Conservation (phyloP, 1,139 yeast species). For the Pichia kudriavzevii region DNA sequence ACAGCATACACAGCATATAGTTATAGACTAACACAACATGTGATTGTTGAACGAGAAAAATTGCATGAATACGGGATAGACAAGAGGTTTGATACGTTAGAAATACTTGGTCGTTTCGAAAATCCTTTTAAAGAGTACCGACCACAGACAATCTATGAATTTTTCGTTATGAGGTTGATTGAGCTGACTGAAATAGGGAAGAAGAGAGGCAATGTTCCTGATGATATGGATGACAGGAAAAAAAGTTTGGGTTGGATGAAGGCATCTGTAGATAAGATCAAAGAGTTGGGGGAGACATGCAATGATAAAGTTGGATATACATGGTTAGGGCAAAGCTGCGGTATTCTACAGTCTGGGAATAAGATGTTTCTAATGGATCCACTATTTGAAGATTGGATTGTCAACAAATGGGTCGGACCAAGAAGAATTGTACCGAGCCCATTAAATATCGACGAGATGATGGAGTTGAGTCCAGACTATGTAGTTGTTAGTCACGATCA, state of each 20-base stretch:
- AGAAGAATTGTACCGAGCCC: constrained; percentile 72
- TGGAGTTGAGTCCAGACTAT: constrained; percentile 48
- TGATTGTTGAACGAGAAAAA: constrained; percentile 46
- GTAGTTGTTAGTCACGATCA: constrained; percentile 88
- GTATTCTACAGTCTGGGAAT: constrained; percentile 62
- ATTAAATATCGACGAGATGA: constrained; percentile 50
- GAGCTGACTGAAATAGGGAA: constrained; percentile 60
- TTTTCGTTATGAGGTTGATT: constrained; percentile 58
- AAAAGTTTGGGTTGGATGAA: constrained; percentile 33
- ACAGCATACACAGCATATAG: constrained; percentile 47
- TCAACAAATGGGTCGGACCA: constrained; percentile 67
- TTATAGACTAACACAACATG: constrained; percentile 46
- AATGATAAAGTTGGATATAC: constrained; percentile 46
- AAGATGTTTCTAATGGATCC: constrained; percentile 69
- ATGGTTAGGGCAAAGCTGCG: constrained; percentile 92
- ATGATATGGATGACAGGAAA: constrained; percentile 38
- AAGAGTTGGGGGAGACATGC: constrained; percentile 7
- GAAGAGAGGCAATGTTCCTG: constrained; percentile 57
- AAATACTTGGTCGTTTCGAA: constrained; percentile 72
- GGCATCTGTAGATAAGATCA: constrained; percentile 52
- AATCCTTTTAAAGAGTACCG: constrained; percentile 91
- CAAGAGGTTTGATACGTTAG: constrained; percentile 40
- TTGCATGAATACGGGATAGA: constrained; percentile 15
- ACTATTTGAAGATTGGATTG: constrained; percentile 59
- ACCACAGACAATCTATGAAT: constrained; percentile 84